Evolutionary conservation across 169 alveolate species (phyloP), one percentile per base, ranked within the genome.

Genomic region (Cryptosporidium bovis): DNA sequence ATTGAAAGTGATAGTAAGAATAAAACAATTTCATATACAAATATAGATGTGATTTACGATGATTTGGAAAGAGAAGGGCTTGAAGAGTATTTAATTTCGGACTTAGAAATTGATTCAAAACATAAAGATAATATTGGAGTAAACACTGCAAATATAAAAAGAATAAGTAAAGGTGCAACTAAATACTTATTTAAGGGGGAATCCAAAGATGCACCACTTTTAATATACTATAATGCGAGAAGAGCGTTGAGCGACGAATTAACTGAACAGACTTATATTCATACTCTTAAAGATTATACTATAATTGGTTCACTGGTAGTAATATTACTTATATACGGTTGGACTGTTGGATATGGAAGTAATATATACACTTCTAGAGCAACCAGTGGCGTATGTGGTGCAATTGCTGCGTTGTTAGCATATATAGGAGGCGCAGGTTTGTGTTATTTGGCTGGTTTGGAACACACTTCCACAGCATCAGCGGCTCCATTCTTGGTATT

Each of bases 401-500:
- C 92, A 3, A 71, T 84, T 4, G 94, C 95, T n/a, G 96, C 95
- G 7, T 89, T 92, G 51, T 69, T 93, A 56, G 96, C 95, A 13
- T 92, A 67, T 40, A 83, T 92, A 53, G 93, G 93, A 8, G 96
- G 95, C 29, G 93, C 94, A 16, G 96, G 96, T 1, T 62, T 92
- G 60, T 93, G 94, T 50, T 93, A 90, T 83, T 83, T 89, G 68
- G 71, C 84, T 36, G 96, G 96, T 0, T 85, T 93, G 7, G 90
- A 90, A 51, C 92, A 93, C 55, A 93, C 94, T 13, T 92, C 94
- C 13, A 91, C 96, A 2, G 94, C 93, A 18, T 90, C 93, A 34
- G 93, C 95, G 0, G 95, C 95, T 12, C 96, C 96, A 10, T 91
- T 93, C 82, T 87, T 93, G 13, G 94, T 92, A 15, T 71, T 93